Conservation (phyloP, 257 asterid species). For the Capsicum chinense region DNA sequence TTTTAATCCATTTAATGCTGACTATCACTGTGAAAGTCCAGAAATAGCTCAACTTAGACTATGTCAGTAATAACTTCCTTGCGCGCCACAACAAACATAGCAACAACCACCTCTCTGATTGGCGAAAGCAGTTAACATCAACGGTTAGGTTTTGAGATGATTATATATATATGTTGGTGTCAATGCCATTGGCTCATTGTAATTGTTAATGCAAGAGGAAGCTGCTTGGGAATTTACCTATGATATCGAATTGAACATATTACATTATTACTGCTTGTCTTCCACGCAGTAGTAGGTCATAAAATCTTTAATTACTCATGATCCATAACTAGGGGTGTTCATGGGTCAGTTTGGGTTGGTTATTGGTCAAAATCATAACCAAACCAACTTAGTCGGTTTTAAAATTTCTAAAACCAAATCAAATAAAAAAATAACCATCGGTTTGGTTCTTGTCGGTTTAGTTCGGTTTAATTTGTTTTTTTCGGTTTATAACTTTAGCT, state of each 20-base stretch:
- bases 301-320: neutral
- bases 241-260: neutral
- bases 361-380: too few relatives aligned
- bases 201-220: constrained; percentile 20
- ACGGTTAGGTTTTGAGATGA: neutral
- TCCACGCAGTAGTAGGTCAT: neutral
- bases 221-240: constrained; percentile 12
- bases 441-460: too few relatives aligned
- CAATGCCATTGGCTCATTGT: neutral
- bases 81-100: neutral
- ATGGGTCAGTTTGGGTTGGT: too few relatives aligned
- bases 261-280: neutral
- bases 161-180: neutral
- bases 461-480: too few relatives aligned
- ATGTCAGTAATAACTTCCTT: neutral
- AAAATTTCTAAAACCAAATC: too few relatives aligned
- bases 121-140: neutral
- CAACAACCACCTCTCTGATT: neutral
- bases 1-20: neutral
- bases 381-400: too few relatives aligned
- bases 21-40: neutral
- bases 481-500: too few relatives aligned
- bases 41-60: neutral
- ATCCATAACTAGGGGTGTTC: neutral
- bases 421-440: too few relatives aligned